Percentiles rank a stretch among this genome's conserved stretches.
These are phyloP conservation scores for Pythium biforme DNA, from an alignment of 352 stramenopile species.

Conservation along the genomic window DNA sequence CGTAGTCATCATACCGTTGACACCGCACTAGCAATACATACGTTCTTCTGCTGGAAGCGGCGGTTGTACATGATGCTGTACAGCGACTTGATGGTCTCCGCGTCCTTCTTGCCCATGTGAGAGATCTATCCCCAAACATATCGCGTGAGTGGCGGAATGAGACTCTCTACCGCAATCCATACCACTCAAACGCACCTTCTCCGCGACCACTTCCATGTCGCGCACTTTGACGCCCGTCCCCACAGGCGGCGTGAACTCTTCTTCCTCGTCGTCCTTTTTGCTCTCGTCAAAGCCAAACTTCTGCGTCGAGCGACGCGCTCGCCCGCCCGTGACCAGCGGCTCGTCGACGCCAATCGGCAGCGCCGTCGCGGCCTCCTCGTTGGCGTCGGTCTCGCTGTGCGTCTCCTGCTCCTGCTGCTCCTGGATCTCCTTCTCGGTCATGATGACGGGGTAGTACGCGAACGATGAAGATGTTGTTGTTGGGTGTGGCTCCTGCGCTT, in stretches of 20 bases:
- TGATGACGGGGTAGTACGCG: not conserved
- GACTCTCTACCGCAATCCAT: too few relatives aligned
- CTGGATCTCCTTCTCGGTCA: constrained; percentile 2
- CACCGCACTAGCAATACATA: constrained; percentile 28
- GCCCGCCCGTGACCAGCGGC: constrained; percentile 26
- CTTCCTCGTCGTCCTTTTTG: constrained; percentile 43
- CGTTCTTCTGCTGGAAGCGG: constrained; percentile 79
- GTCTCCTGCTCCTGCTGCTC: not conserved
- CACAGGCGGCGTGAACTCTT: constrained; percentile 57
- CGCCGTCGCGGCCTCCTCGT: constrained; percentile 8
- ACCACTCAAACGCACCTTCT: constrained; percentile 38
- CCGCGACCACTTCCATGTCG: constrained; percentile 56
- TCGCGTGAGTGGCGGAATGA: too few relatives aligned
- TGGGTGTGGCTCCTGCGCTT: not conserved
- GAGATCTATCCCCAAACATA: too few relatives aligned
- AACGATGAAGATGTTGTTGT: not conserved
- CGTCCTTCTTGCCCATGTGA: constrained; percentile 67
- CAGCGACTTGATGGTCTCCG: constrained; percentile 73
- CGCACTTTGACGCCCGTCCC: constrained; percentile 56
- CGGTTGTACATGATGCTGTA: constrained; percentile 79
- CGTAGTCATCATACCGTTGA: not conserved
- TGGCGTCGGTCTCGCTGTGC: not conserved
- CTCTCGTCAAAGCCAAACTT: constrained; percentile 57
- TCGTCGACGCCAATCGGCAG: constrained; percentile 3
- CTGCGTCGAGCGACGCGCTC: constrained; percentile 63